These are phyloP conservation scores for Crithidia mellificae DNA, from an alignment of 208 protist species.

Conservation along the genomic window DNA sequence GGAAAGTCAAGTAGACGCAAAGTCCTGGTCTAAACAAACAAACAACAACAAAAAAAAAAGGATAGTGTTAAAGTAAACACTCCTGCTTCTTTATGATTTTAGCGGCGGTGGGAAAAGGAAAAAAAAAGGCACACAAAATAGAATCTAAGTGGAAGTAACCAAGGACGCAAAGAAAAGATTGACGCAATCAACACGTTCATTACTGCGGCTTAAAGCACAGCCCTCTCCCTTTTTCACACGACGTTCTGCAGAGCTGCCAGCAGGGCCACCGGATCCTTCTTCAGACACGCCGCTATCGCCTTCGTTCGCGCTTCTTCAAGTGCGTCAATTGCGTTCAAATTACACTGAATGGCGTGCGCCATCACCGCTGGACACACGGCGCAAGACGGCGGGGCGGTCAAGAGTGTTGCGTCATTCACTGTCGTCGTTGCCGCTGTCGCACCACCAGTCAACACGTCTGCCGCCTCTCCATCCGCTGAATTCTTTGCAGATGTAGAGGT, in stretches of 20 bases:
- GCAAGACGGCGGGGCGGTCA: conserved; percentile 21
- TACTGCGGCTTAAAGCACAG: too few species aligned
- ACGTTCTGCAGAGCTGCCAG: conserved; percentile 46
- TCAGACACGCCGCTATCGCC: conserved; percentile 62
- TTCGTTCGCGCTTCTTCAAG: conserved; percentile 38
- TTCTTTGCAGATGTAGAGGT: background rate
- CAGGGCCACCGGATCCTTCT: conserved; percentile 44
- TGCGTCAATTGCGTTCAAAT: conserved; percentile 41
- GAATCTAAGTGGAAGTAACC: too few species aligned
- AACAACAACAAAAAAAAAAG: too few species aligned
- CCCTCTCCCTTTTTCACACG: conserved; percentile 7
- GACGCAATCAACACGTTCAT: too few species aligned
- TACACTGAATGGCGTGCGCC: conserved; percentile 44
- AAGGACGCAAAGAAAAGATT: background rate
- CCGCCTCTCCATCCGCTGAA: background rate
- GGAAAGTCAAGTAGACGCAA: too few species aligned
- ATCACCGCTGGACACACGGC: conserved; percentile 44
- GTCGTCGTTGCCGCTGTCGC: too few species aligned
- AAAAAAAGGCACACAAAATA: too few species aligned
- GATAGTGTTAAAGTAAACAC: too few species aligned
- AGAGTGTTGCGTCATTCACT: background rate
- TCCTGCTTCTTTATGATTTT: too few species aligned
- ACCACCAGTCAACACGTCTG: too few species aligned
- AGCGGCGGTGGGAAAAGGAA: too few species aligned
- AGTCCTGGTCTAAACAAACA: too few species aligned